These are phyloP conservation scores for Salvia sclarea DNA, from an alignment of 305 asterid genomes.

Conservation along the genomic window DNA sequence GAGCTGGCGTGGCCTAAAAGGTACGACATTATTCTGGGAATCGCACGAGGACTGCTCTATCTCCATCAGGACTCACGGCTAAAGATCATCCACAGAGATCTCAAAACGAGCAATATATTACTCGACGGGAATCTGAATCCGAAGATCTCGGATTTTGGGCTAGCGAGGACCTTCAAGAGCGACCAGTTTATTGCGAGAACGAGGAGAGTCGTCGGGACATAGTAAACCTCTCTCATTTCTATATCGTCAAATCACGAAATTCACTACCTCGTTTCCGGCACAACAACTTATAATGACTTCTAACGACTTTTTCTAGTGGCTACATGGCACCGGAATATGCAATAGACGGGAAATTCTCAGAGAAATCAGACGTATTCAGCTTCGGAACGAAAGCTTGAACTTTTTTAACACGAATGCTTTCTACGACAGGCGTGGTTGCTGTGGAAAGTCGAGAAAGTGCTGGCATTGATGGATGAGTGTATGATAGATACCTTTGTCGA, in stretches of 20 bases:
- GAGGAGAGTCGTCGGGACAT: slow-evolving; percentile 24
- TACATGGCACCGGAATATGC: slow-evolving; percentile 28
- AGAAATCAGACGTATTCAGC: slow-evolving; percentile 21
- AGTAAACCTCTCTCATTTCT: slow-evolving; percentile 16
- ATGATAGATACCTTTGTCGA: slow-evolving; percentile 1
- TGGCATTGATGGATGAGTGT: slow-evolving; percentile 25
- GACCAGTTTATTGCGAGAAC: slow-evolving; percentile 19
- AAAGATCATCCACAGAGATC: slow-evolving; percentile 27
- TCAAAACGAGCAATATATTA: slow-evolving; percentile 25
- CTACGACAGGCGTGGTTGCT: slow-evolving; percentile 23
- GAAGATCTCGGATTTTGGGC: slow-evolving; percentile 27
- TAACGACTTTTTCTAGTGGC: slow-evolving; percentile 1
- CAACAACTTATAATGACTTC: not conserved
- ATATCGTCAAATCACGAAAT: not conserved
- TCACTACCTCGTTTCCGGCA: not conserved
- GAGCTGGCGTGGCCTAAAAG: slow-evolving; percentile 17
- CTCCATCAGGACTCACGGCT: slow-evolving; percentile 23
- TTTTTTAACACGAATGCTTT: not conserved
- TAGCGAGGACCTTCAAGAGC: slow-evolving; percentile 21
- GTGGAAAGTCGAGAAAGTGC: slow-evolving; percentile 12
- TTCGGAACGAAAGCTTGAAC: not conserved
- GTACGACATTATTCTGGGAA: slow-evolving; percentile 19
- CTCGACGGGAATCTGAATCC: slow-evolving; percentile 17
- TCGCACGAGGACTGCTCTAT: slow-evolving; percentile 22
- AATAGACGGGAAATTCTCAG: slow-evolving; percentile 17